phyloP scores from a whole-genome alignment of 805 yeast species.

The Candida oleophila region DNA sequence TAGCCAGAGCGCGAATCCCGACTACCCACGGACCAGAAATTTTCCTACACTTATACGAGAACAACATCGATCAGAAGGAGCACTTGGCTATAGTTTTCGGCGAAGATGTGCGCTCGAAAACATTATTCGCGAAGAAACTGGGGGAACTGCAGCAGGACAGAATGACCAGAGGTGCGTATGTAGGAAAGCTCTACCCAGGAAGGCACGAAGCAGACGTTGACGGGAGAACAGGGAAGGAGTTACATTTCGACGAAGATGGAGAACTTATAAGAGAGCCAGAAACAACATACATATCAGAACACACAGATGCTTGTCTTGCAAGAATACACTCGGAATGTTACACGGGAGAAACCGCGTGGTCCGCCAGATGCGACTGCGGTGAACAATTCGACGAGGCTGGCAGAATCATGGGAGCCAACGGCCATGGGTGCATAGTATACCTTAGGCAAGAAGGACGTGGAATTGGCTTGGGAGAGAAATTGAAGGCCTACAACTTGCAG shows the following conservation, averaged over 20 bases:
- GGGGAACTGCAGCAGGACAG: conserved; percentile 87
- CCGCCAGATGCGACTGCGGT: conserved; percentile 98
- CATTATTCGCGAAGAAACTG: conserved; percentile 59
- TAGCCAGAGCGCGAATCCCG: conserved; percentile 94
- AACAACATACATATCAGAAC: conserved; percentile 20
- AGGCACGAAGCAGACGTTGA: conserved; percentile 68
- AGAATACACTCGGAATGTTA: conserved; percentile 97
- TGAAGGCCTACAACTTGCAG: conserved; percentile 94
- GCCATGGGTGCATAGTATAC: conserved; percentile 93
- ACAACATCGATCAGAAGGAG: conserved; percentile 85
- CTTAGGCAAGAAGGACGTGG: conserved; percentile 98
- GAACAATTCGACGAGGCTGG: conserved; percentile 99
- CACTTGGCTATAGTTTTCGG: conserved; percentile 98
- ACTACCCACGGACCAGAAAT: conserved; percentile 95
- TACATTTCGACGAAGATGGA: conserved; percentile 34
- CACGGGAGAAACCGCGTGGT: conserved; percentile 99
- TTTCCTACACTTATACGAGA: conserved; percentile 83
- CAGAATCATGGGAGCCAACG: conserved; percentile 79
- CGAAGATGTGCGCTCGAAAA: conserved; percentile 77
- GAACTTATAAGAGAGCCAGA: conserved; percentile 24
- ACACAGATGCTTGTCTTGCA: conserved; percentile 56
- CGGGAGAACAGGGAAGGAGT: conserved; percentile 18
- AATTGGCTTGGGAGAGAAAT: conserved; percentile 95
- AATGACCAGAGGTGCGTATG: conserved; percentile 98
- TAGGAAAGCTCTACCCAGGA: conserved; percentile 89